These are phyloP conservation scores for Chenopodium quinoa DNA, from an alignment of 148 eudicot genomes.

Conservation along the genomic window DNA sequence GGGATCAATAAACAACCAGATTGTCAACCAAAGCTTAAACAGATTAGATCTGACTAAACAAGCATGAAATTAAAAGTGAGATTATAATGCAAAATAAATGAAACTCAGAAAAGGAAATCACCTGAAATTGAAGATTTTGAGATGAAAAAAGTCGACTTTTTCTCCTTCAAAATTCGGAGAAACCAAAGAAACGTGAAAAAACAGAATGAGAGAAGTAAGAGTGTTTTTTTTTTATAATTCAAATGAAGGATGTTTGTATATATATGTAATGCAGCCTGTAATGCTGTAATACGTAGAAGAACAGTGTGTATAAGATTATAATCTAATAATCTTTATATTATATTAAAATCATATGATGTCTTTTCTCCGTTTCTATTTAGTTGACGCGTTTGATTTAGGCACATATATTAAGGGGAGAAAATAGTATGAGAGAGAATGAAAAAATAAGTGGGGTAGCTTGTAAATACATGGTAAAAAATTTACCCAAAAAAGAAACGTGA, in stretches of 20 bases:
- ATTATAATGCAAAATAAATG: constrained; percentile 1
- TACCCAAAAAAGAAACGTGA: too few relatives aligned
- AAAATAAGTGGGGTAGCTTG: too few relatives aligned
- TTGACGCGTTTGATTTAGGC: too few relatives aligned
- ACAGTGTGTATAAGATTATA: too few relatives aligned
- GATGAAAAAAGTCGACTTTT: neutral
- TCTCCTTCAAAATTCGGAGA: neutral
- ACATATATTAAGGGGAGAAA: too few relatives aligned
- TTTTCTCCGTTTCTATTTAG: too few relatives aligned
- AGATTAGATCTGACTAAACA: constrained; percentile 1
- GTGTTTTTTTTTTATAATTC: neutral
- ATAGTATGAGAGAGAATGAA: too few relatives aligned
- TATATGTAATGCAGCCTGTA: too few relatives aligned
- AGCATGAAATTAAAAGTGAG: neutral
- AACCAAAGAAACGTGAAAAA: constrained; percentile 10
- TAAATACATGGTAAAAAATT: too few relatives aligned
- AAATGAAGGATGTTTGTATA: neutral
- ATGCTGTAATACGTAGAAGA: too few relatives aligned
- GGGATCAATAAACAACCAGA: neutral
- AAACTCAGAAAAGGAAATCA: constrained; percentile 16
- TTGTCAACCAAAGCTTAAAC: neutral
- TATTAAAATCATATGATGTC: too few relatives aligned
- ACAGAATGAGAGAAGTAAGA: neutral
- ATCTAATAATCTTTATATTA: too few relatives aligned
- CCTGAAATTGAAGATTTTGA: constrained; percentile 16